Evolutionary conservation across 106 monocot genomes (phyloP), one percentile per base, ranked within the genome.

Genomic region (Dendrobium huoshanense): DNA sequence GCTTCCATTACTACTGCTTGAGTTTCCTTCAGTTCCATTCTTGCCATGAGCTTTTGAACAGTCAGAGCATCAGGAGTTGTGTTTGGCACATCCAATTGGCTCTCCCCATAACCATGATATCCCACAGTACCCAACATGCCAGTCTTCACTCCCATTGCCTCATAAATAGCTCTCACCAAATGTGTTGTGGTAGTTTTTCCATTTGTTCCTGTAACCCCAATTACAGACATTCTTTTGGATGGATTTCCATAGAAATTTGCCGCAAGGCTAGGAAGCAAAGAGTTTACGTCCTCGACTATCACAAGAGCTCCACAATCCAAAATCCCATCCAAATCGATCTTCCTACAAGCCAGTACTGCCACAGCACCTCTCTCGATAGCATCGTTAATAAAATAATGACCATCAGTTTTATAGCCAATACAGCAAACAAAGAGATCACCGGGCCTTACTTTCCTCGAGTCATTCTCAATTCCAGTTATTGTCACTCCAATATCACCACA

Each of bases 341-440:
- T 55, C 75, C 51, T 79, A 49, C 80, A n/a, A 37, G 80, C 80
- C 10, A 84, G n/a, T 33, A 84, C 44, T 7, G 80, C 84, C 58
- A 67, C 79, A 15, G 84, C 84, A 20, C 84, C 84, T 79, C 75
- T 61, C 33, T 41, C 56, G 37, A 75, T 40, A 61, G 84, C 84
- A 37, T 84, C 80, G 55, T 29, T 19, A 7, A 80, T 22, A 55
- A 77, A 83, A 40, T 64, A 19, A 68, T 78, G 83, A 17, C 87
- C 83, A 67, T 83, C 83, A 10, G 80, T 80, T 65, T 78, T 83
- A 41, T 9, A 45, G 37, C 83, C 80, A 17, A 73, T 27, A 73
- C 83, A 81, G 42, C 80, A 83, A 48, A 81, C 49, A 73, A 83
- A 83, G 47, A 87, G 87, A 67, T 87, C 87, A 1, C 83, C 83